Percentiles rank a stretch among this genome's conserved stretches.
These are phyloP conservation scores for Aspergillus sojae DNA, from an alignment of 2,329 filamentous ascomycete genomes.

Conservation along the genomic window DNA sequence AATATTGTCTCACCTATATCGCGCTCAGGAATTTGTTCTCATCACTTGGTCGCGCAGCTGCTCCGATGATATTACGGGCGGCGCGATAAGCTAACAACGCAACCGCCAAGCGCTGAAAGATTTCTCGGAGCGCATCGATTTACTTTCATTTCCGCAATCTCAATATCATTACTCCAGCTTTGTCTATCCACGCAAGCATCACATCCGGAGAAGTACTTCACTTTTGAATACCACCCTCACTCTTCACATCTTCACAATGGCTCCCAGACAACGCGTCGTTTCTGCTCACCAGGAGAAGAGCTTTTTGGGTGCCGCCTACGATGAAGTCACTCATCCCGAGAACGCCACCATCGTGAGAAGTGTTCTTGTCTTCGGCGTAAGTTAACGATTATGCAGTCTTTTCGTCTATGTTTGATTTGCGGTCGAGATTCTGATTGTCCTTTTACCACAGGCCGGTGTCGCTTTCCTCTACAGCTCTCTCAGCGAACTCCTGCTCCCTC, in stretches of 20 bases:
- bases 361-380: conserved; percentile 68
- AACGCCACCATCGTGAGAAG: conserved; percentile 71
- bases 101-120: conserved; percentile 37
- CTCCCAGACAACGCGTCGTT: conserved; percentile 62
- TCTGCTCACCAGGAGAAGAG: conserved; percentile 54
- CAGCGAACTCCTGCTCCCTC: conserved; percentile 68
- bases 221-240: conserved; percentile 4
- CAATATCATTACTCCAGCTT: conserved; percentile 6
- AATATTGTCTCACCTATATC: neutral
- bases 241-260: conserved; percentile 52
- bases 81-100: conserved; percentile 35
- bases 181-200: conserved; percentile 13
- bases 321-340: conserved; percentile 65
- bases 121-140: conserved; percentile 31
- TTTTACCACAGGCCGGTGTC: conserved; percentile 59
- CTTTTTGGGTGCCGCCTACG: conserved; percentile 62
- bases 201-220: conserved; percentile 12
- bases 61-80: conserved; percentile 29
- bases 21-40: neutral
- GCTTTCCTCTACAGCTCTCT: conserved; percentile 69
- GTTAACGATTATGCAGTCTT: conserved; percentile 32
- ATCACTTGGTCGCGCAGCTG: conserved; percentile 16
- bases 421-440: conserved; percentile 14
- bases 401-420: neutral
- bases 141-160: conserved; percentile 9